Evolutionary conservation across 129 eudicot species (phyloP).

Genomic region (Smallanthus sonchifolius): DNA sequence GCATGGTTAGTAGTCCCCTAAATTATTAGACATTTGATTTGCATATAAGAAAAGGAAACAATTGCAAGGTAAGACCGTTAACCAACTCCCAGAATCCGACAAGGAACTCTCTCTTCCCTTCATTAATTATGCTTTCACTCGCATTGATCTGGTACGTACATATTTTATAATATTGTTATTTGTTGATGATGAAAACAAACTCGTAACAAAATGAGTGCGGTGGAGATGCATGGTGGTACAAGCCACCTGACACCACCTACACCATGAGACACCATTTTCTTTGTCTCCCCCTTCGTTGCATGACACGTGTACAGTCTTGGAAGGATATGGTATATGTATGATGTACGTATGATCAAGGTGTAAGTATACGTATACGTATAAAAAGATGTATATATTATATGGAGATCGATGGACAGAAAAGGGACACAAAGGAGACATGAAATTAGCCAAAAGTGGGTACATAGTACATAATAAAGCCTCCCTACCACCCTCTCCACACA

Average conservation of each 20-base stretch:
- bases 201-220: neutral
- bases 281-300: neutral
- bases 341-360: neutral
- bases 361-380: neutral
- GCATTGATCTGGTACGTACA: neutral
- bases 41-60: neutral
- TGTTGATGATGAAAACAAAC: neutral
- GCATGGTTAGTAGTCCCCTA: too few relatives aligned
- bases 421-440: neutral
- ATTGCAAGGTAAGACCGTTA: neutral
- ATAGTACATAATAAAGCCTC: neutral
- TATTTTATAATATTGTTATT: neutral
- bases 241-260: neutral
- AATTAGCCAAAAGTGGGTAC: neutral
- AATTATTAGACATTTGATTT: conserved; percentile 8
- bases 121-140: neutral
- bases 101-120: neutral
- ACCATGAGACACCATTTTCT: neutral
- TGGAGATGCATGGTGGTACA: too few relatives aligned
- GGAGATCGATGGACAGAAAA: neutral
- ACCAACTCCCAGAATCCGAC: conserved; percentile 9
- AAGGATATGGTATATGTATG: neutral
- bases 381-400: neutral
- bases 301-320: conserved; percentile 17
- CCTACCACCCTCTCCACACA: neutral